These are phyloP conservation scores for Bolboschoenus planiculmis DNA, from an alignment of 176 grass and related monocot genomes.

Conservation along the genomic window DNA sequence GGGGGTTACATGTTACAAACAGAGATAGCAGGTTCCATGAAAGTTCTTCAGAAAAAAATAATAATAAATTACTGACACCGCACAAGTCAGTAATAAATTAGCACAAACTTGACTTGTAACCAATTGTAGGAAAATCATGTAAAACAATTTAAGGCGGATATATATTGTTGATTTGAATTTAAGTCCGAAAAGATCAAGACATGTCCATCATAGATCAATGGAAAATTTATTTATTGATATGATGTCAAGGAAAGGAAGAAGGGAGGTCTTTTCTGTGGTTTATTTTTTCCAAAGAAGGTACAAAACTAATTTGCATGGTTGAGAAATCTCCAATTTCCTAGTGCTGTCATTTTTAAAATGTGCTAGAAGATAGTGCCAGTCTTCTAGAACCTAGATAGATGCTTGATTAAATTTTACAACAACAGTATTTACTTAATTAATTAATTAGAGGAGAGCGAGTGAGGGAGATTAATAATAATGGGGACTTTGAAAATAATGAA, in stretches of 20 bases:
- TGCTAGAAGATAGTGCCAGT: background rate
- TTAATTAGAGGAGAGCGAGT: too few species aligned
- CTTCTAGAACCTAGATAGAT: constrained; percentile 8
- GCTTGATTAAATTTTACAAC: background rate
- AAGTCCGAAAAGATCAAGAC: background rate
- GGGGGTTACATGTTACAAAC: too few species aligned
- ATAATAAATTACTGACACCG: too few species aligned
- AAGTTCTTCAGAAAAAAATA: too few species aligned
- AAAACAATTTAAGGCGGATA: background rate
- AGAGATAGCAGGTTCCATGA: too few species aligned
- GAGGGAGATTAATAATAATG: too few species aligned
- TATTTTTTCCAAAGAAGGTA: background rate
- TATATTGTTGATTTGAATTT: background rate
- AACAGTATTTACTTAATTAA: too few species aligned
- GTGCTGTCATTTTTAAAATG: background rate
- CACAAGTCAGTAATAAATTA: too few species aligned
- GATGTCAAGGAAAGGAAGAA: background rate
- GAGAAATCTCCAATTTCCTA: background rate
- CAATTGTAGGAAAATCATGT: background rate
- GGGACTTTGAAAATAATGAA: too few species aligned
- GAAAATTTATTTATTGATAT: background rate
- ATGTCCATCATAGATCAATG: background rate
- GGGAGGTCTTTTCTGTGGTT: background rate
- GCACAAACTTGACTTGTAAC: background rate
- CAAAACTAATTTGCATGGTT: background rate